These are phyloP conservation scores for Psilocybe subaeruginosa DNA, from an alignment of 768 basidiomycete species.

Conservation along the genomic window DNA sequence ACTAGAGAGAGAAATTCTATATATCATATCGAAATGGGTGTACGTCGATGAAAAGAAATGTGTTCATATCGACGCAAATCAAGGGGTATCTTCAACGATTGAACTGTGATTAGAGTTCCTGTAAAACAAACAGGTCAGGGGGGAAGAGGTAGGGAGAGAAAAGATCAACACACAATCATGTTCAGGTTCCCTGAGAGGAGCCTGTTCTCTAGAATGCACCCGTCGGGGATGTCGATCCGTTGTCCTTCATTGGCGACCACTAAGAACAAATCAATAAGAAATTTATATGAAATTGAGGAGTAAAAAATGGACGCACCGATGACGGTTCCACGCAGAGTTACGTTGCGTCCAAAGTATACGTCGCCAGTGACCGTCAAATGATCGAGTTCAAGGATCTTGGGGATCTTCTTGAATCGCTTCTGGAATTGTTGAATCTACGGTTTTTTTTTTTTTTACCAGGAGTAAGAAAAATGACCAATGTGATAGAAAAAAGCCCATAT, in stretches of 20 bases:
- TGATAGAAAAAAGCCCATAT: not conserved
- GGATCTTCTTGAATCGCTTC: conserved; percentile 94
- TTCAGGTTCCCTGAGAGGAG: conserved; percentile 84
- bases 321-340: conserved; percentile 87
- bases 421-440: conserved; percentile 82
- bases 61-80: not conserved
- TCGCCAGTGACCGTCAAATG: conserved; percentile 94
- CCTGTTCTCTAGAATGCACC: conserved; percentile 77
- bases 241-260: conserved; percentile 83
- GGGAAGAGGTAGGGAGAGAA: not conserved
- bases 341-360: conserved; percentile 87
- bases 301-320: conserved; percentile 49
- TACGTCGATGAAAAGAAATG: not conserved
- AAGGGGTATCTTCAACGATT: not conserved
- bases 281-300: not conserved
- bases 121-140: not conserved
- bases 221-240: conserved; percentile 83
- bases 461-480: not conserved
- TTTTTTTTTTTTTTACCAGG: not conserved
- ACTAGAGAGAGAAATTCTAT: not conserved
- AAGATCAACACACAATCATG: conserved; percentile 59
- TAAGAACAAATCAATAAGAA: conserved; percentile 16
- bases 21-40: not conserved
- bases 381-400: conserved; percentile 87
- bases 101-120: conserved; percentile 19